Evolutionary conservation across 2,329 filamentous ascomycete species (phyloP).

Genomic region (Pseudopyricularia javanii): DNA sequence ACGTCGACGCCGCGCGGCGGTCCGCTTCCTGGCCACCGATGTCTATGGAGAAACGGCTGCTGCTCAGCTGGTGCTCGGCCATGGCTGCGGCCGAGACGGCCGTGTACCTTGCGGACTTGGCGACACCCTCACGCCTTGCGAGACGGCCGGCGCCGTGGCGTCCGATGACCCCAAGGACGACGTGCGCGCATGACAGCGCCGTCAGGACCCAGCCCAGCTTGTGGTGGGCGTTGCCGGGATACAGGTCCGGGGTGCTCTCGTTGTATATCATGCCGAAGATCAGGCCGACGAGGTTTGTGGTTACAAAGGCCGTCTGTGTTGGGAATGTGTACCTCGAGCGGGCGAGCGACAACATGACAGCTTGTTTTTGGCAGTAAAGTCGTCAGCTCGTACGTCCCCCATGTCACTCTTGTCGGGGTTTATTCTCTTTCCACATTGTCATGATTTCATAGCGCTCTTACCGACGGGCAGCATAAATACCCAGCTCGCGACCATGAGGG

Average conservation of each 20-base stretch:
- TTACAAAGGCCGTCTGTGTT: conserved; percentile 56
- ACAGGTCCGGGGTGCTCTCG: conserved; percentile 69
- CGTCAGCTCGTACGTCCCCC: background rate
- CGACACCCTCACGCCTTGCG: conserved; percentile 1
- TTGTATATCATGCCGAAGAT: conserved; percentile 63
- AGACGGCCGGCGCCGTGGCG: conserved; percentile 34
- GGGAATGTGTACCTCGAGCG: conserved; percentile 62
- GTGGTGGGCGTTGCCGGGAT: conserved; percentile 78
- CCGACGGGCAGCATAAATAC: conserved; percentile 60
- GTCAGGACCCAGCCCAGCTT: conserved; percentile 79
- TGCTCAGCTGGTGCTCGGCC: conserved; percentile 32
- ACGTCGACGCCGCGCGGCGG: conserved; percentile 52
- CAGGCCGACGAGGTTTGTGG: conserved; percentile 50
- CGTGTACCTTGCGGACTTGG: conserved; percentile 35
- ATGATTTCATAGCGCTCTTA: conserved; percentile 25
- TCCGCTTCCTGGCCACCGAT: conserved; percentile 69
- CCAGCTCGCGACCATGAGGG: conserved; percentile 60
- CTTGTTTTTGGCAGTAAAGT: conserved; percentile 27
- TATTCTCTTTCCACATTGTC: background rate
- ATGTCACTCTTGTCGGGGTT: background rate
- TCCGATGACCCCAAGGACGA: conserved; percentile 54
- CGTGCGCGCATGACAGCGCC: conserved; percentile 58
- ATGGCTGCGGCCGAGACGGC: conserved; percentile 46
- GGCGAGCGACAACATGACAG: conserved; percentile 75
- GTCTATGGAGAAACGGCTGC: conserved; percentile 50